A percentile compares a stretch with the other conserved stretches of the same genome.
phyloP scores from a whole-genome alignment of 2,329 filamentous ascomycete genomes.

The Hypoxylon sp. region DNA sequence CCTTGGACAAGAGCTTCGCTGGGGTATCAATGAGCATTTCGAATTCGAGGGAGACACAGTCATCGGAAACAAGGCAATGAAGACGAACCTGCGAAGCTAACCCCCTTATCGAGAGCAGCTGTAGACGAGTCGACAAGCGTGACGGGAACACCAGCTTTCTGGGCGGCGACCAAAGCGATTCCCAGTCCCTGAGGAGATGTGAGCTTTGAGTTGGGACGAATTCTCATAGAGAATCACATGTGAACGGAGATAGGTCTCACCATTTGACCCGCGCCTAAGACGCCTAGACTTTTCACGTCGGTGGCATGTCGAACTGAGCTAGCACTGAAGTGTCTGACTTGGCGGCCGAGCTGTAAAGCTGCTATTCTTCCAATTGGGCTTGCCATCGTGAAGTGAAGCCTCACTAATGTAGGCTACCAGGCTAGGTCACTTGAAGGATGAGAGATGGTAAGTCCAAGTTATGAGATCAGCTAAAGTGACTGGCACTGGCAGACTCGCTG shows the following conservation, averaged over 20 bases:
- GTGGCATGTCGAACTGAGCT: constrained; percentile 66
- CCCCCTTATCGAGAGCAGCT: constrained; percentile 84
- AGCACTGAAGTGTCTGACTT: constrained; percentile 72
- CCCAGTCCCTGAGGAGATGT: constrained; percentile 75
- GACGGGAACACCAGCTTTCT: constrained; percentile 83
- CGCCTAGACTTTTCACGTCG: constrained; percentile 86
- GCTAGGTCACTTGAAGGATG: constrained; percentile 11
- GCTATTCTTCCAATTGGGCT: constrained; percentile 50
- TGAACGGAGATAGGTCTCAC: constrained; percentile 58
- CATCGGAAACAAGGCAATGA: neutral
- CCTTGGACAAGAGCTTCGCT: constrained; percentile 94
- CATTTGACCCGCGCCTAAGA: constrained; percentile 96
- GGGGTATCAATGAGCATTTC: constrained; percentile 27
- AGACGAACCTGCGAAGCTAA: constrained; percentile 81
- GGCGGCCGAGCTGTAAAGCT: constrained; percentile 49
- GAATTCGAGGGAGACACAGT: neutral
- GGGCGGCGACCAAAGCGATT: constrained; percentile 92
- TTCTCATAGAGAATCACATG: constrained; percentile 47
- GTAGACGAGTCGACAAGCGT: constrained; percentile 85
- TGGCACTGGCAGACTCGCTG: constrained; percentile 10
- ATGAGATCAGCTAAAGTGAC: constrained; percentile 9
- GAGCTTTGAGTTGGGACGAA: constrained; percentile 39
- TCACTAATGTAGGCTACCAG: neutral
- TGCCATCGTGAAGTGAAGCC: constrained; percentile 48
- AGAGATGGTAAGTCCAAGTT: constrained; percentile 8